A percentile compares a stretch with the other conserved stretches of the same genome.
Conservation (phyloP, 2,329 filamentous ascomycete species). For the Aspergillus sp. region DNA sequence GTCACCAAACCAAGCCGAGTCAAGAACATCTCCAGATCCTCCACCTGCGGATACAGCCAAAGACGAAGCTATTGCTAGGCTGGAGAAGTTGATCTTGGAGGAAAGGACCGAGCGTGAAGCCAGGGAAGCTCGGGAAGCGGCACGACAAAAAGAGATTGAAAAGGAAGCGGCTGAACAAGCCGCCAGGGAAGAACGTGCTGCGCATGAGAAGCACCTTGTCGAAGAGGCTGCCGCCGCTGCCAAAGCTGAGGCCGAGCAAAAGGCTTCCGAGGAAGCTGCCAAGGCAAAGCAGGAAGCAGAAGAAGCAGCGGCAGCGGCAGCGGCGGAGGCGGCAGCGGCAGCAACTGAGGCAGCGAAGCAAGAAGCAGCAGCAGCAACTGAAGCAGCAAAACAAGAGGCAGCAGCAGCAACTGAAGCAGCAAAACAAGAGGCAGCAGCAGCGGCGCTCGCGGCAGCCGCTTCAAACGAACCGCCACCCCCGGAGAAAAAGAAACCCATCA, state of each 20-base stretch:
- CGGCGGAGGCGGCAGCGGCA: conserved; percentile 31
- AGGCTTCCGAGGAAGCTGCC: conserved; percentile 41
- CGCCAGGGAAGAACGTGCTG: conserved; percentile 28
- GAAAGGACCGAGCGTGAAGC: conserved; percentile 36
- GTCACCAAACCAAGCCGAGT: conserved; percentile 24
- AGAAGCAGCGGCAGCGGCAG: conserved; percentile 32
- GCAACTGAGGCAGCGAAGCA: conserved; percentile 32
- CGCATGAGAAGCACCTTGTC: conserved; percentile 35
- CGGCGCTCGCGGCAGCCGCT: conserved; percentile 24
- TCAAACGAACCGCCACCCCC: conserved; percentile 29
- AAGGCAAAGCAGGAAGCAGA: conserved; percentile 39
- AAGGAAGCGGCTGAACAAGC: conserved; percentile 42
- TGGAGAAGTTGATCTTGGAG: conserved; percentile 50
- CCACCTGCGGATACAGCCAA: conserved; percentile 44
- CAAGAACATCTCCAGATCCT: conserved; percentile 17
- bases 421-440: conserved; percentile 28
- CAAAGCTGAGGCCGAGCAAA: conserved; percentile 40
- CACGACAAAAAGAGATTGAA: conserved; percentile 38
- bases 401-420: conserved; percentile 31
- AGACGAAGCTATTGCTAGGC: conserved; percentile 52
- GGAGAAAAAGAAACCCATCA: conserved; percentile 64
- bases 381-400: conserved; percentile 28
- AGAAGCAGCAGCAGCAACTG: conserved; percentile 28
- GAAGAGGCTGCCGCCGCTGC: conserved; percentile 41
- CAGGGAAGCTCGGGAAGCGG: conserved; percentile 30